These are phyloP conservation scores for Fusarium nisikadoi DNA, from an alignment of 2,329 filamentous ascomycete species.

Conservation along the genomic window DNA sequence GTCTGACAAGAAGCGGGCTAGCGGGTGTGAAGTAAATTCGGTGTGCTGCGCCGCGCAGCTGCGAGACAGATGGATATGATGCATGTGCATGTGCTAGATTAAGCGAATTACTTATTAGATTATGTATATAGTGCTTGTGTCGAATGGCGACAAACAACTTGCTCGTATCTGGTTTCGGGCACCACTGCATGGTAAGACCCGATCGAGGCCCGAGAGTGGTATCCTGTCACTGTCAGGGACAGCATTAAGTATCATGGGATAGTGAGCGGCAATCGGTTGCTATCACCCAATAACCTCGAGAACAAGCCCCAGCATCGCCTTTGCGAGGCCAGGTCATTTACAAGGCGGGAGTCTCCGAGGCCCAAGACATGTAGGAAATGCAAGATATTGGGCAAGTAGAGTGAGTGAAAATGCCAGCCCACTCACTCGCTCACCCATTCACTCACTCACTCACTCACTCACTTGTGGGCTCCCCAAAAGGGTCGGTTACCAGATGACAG, in stretches of 20 bases:
- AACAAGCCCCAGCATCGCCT: neutral
- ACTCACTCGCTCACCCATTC: no score
- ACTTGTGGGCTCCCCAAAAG: neutral
- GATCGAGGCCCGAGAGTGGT: neutral
- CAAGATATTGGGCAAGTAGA: neutral
- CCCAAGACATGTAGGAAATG: neutral
- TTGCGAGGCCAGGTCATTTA: neutral
- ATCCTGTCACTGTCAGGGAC: neutral
- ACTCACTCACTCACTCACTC: neutral
- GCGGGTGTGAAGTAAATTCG: conserved; percentile 17
- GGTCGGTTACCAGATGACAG: neutral
- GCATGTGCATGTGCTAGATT: conserved; percentile 6
- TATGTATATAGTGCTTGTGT: neutral
- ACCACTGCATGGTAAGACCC: conserved; percentile 4
- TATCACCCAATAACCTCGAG: neutral
- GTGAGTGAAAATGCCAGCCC: neutral
- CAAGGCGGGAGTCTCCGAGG: neutral
- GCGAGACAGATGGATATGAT: neutral
- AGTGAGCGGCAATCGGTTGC: neutral
- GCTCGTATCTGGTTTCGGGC: neutral
- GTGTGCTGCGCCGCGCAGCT: conserved; percentile 2
- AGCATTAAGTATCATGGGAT: neutral
- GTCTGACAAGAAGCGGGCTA: neutral
- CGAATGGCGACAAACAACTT: neutral
- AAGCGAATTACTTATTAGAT: neutral